phyloP scores from a whole-genome alignment of 352 stramenopile species.

The Phytophthora megakarya region DNA sequence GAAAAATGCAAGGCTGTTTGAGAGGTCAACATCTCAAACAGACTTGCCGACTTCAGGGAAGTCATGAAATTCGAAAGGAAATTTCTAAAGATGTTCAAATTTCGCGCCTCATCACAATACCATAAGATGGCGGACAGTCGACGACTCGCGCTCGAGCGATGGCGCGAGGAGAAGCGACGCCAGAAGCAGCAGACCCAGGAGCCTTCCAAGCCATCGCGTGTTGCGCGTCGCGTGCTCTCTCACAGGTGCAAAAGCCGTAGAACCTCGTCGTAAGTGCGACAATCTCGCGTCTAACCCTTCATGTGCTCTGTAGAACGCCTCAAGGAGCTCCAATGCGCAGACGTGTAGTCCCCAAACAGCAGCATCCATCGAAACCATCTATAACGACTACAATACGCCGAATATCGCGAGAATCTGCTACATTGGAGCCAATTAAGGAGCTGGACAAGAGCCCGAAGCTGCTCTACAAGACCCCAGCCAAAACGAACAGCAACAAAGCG shows the following conservation, averaged over 20 bases:
- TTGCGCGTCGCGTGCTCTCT: slow-evolving; percentile 8
- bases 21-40: too few species aligned
- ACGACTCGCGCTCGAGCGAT: slow-evolving; percentile 65
- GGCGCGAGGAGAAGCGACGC: slow-evolving; percentile 53
- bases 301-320: slow-evolving; percentile 7
- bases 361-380: background rate
- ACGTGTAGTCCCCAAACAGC: background rate
- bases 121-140: slow-evolving; percentile 56
- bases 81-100: slow-evolving; percentile 19
- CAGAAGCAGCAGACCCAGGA: slow-evolving; percentile 17
- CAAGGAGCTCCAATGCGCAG: background rate
- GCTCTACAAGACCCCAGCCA: slow-evolving; percentile 24
- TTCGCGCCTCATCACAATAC: slow-evolving; percentile 6
- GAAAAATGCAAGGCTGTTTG: too few species aligned
- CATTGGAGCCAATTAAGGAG: slow-evolving; percentile 23
- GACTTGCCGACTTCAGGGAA: too few species aligned
- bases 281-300: background rate
- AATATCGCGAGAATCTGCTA: slow-evolving; percentile 1
- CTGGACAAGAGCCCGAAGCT: slow-evolving; percentile 10
- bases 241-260: slow-evolving; percentile 23
- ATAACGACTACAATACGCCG: background rate
- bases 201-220: background rate
- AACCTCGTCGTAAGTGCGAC: background rate
- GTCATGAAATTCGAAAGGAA: too few species aligned
- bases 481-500: slow-evolving; percentile 12